Evolutionary conservation across 306 rosid species (phyloP).

Genomic region (Abrus pulchellus): DNA sequence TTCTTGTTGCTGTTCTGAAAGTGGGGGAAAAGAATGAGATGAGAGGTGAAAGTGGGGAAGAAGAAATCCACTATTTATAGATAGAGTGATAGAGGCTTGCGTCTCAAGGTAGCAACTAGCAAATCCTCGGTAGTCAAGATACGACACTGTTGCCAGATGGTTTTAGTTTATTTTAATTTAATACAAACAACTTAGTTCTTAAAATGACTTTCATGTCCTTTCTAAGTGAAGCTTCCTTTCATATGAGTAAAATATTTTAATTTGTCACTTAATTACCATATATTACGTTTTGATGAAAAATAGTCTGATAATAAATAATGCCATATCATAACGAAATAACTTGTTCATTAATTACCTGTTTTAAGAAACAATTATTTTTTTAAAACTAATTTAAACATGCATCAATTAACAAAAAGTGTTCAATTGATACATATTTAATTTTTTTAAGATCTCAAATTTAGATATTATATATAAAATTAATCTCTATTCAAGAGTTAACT

Average conservation of each 20-base stretch:
- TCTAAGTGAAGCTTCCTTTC: conserved; percentile 45
- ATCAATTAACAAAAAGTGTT: too few species aligned
- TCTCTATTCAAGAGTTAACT: too few species aligned
- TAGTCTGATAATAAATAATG: neutral
- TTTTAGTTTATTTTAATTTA: conserved; percentile 45
- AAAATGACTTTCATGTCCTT: conserved; percentile 47
- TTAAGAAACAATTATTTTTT: too few species aligned
- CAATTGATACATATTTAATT: too few species aligned
- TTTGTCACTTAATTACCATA: neutral
- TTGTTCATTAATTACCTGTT: too few species aligned
- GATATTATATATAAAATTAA: too few species aligned
- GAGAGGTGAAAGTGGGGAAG: conserved; percentile 46
- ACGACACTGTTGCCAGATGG: conserved; percentile 69
- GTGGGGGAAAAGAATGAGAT: conserved; percentile 53
- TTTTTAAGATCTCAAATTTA: too few species aligned
- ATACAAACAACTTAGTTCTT: neutral
- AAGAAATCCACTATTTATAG: conserved; percentile 67
- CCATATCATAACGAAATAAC: neutral
- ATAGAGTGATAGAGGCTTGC: conserved; percentile 45
- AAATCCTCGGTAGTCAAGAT: conserved; percentile 54
- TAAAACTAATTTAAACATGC: too few species aligned
- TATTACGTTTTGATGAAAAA: neutral
- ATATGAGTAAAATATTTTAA: neutral
- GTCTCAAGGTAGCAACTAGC: conserved; percentile 42
- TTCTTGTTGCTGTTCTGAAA: conserved; percentile 39